Percentiles rank a stretch among this genome's conserved stretches.
Evolutionary conservation across 2,329 filamentous ascomycete genomes (phyloP).

Genomic region (Pyricularia sp.): DNA sequence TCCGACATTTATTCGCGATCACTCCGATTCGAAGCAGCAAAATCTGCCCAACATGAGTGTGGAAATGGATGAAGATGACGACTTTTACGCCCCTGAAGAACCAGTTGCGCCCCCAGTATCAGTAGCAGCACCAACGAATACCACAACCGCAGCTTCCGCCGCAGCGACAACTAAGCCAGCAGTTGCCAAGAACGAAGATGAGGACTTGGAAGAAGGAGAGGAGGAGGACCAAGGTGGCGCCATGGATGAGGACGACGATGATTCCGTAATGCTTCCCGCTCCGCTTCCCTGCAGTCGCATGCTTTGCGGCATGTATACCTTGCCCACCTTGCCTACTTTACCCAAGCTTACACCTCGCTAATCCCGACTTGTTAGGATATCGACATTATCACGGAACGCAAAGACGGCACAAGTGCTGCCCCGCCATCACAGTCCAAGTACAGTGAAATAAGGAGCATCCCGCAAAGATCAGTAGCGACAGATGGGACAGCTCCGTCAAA

Average conservation of each 20-base stretch:
- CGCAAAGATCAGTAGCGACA: slow-evolving; percentile 46
- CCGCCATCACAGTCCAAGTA: slow-evolving; percentile 51
- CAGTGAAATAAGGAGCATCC: slow-evolving; percentile 57
- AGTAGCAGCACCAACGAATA: slow-evolving; percentile 12
- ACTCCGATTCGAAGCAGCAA: not conserved
- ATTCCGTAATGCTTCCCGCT: slow-evolving; percentile 29
- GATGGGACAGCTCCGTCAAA: slow-evolving; percentile 37
- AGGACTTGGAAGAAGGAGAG: slow-evolving; percentile 54
- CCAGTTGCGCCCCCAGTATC: slow-evolving; percentile 23
- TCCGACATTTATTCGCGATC: not conserved
- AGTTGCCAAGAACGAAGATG: slow-evolving; percentile 25
- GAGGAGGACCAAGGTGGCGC: slow-evolving; percentile 53
- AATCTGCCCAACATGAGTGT: slow-evolving; percentile 18
- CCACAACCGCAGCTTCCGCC: slow-evolving; percentile 11
- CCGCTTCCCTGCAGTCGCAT: not conserved
- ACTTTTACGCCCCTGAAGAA: slow-evolving; percentile 57
- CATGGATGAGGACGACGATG: slow-evolving; percentile 51
- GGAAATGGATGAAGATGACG: slow-evolving; percentile 61
- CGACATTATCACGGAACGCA: slow-evolving; percentile 59
- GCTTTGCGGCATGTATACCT: not conserved
- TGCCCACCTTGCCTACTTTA: not conserved
- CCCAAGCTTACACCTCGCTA: not conserved
- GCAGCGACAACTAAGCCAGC: slow-evolving; percentile 11
- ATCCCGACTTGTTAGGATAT: slow-evolving; percentile 40
- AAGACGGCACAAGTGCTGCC: slow-evolving; percentile 52